Conservation (phyloP, 768 basidiomycete genomes). For the Xerocomellus amylosporus region DNA sequence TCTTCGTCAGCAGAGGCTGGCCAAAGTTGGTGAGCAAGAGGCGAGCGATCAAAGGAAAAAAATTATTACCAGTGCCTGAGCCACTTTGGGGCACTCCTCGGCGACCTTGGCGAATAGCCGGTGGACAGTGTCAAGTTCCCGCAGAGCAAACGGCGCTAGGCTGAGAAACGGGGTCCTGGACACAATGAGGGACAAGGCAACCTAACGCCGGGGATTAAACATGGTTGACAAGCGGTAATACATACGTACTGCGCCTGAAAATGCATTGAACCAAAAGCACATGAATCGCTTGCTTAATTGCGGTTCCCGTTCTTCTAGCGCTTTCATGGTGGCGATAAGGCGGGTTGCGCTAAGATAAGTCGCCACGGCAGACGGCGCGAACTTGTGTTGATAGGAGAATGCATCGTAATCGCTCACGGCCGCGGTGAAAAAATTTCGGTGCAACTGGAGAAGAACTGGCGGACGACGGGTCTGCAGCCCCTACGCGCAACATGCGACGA, state of each 20-base stretch:
- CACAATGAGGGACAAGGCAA: constrained; percentile 63
- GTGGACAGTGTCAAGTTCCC: constrained; percentile 57
- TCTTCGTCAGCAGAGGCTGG: constrained; percentile 56
- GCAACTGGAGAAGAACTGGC: constrained; percentile 63
- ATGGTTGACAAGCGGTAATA: not conserved
- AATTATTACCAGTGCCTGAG: constrained; percentile 52
- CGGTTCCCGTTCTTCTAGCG: constrained; percentile 54
- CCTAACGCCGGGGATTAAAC: constrained; percentile 34
- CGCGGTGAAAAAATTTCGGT: constrained; percentile 64
- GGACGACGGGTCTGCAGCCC: constrained; percentile 2
- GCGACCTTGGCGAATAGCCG: constrained; percentile 56
- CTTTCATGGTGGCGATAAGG: constrained; percentile 55
- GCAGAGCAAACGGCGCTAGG: constrained; percentile 56
- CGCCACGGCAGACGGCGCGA: constrained; percentile 69
- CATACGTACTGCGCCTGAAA: constrained; percentile 63
- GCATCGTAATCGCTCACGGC: constrained; percentile 53
- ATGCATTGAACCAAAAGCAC: constrained; percentile 73
- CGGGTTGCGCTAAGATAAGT: constrained; percentile 60
- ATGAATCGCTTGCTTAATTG: constrained; percentile 63
- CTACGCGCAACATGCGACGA: constrained; percentile 13
- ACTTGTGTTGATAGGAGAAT: constrained; percentile 58
- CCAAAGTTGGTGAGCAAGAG: constrained; percentile 9
- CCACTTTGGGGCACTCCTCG: constrained; percentile 56
- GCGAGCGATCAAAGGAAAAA: not conserved
- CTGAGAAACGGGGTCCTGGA: constrained; percentile 58